A percentile compares a stretch with the other conserved stretches of the same genome.
phyloP scores from a whole-genome alignment of 352 stramenopile genomes.

The Globisporangium sylvaticum region DNA sequence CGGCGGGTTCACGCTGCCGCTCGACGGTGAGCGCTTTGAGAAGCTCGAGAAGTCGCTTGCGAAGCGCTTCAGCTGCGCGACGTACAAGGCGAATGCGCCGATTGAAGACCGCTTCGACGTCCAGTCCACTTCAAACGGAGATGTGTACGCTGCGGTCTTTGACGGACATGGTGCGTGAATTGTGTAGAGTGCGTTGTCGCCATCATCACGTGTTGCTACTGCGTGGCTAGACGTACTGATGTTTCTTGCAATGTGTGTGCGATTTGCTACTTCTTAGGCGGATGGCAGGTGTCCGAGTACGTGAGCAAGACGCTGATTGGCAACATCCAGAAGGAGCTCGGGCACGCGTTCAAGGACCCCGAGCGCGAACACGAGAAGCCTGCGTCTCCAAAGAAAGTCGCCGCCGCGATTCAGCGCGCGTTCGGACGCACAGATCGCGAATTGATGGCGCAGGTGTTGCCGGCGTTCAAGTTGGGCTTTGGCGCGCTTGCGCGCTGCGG shows the following conservation, averaged over 20 bases:
- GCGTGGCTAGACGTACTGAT: neutral
- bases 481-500: conserved; percentile 85
- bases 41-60: conserved; percentile 39
- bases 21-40: conserved; percentile 50
- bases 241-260: neutral
- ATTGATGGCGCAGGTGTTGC: conserved; percentile 72
- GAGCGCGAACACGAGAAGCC: conserved; percentile 18
- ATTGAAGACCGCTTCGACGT: conserved; percentile 86
- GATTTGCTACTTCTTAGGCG: conserved; percentile 31
- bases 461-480: conserved; percentile 90
- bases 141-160: conserved; percentile 85
- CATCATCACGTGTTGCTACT: neutral
- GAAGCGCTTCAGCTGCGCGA: conserved; percentile 47
- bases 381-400: conserved; percentile 47
- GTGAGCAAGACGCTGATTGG: conserved; percentile 68
- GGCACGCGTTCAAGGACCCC: conserved; percentile 38
- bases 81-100: conserved; percentile 66
- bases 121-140: conserved; percentile 54
- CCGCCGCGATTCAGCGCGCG: conserved; percentile 69
- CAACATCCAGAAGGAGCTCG: conserved; percentile 76
- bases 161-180: conserved; percentile 82
- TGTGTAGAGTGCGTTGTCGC: neutral
- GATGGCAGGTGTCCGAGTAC: conserved; percentile 93
- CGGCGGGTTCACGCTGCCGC: conserved; percentile 41
- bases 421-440: conserved; percentile 87